Conservation (phyloP, 1,284 basidiomycete genomes). For the Schizopora paradoxa region DNA sequence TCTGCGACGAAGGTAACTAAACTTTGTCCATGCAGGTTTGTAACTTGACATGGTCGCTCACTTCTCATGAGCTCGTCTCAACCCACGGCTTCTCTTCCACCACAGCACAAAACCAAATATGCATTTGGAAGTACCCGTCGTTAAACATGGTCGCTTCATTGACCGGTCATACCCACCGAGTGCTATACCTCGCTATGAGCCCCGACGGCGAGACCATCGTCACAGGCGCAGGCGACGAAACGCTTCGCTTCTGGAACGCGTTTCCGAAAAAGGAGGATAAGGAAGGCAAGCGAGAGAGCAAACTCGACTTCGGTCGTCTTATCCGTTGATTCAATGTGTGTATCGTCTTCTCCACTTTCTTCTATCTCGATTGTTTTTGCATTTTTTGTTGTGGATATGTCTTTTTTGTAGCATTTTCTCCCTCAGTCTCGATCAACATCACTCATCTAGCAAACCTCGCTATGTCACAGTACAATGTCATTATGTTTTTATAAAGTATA, state of each 20-base stretch:
- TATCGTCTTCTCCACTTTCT: background rate
- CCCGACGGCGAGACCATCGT: constrained; percentile 97
- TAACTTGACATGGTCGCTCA: constrained; percentile 94
- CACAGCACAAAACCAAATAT: constrained; percentile 94
- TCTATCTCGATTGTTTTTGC: background rate
- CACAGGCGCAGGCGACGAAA: constrained; percentile 97
- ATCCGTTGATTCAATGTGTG: constrained; percentile 40
- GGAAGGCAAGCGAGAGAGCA: constrained; percentile 41
- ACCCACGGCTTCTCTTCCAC: constrained; percentile 97
- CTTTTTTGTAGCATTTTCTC: background rate
- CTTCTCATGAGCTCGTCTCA: constrained; percentile 94
- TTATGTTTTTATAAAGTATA: no score
- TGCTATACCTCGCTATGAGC: constrained; percentile 95
- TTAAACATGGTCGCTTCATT: constrained; percentile 92
- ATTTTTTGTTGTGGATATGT: background rate
- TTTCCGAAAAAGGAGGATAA: constrained; percentile 66
- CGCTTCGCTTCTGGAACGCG: constrained; percentile 94
- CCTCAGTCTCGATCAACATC: no score
- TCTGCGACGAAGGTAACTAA: background rate
- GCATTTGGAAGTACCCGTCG: constrained; percentile 95
- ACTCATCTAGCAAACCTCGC: no score
- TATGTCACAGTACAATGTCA: no score
- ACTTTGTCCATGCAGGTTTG: constrained; percentile 62
- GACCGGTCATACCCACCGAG: constrained; percentile 91
- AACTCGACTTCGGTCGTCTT: constrained; percentile 56